These are phyloP conservation scores for Capsicum baccatum DNA, from an alignment of 257 asterid genomes.

Conservation along the genomic window DNA sequence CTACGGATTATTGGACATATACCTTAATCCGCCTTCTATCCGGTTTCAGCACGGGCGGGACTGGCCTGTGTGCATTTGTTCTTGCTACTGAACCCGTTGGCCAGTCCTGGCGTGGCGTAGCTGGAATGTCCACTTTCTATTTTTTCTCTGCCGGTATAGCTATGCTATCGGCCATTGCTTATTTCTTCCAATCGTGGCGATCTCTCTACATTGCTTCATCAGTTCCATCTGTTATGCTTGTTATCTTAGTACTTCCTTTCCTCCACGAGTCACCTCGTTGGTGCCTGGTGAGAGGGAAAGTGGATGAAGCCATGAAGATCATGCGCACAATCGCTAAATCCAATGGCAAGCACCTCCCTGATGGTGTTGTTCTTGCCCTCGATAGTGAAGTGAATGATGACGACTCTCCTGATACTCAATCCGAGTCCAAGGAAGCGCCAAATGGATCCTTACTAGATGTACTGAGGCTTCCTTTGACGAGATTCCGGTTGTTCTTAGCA, in stretches of 20 bases:
- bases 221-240: conserved; percentile 61
- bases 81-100: conserved; percentile 91
- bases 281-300: conserved; percentile 72
- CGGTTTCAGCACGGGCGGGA: conserved; percentile 92
- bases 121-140: conserved; percentile 93
- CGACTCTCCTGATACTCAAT: neutral
- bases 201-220: conserved; percentile 74
- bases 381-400: conserved; percentile 52
- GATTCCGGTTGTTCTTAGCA: conserved; percentile 67
- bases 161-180: conserved; percentile 63
- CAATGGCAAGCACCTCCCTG: conserved; percentile 60
- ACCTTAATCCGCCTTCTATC: conserved; percentile 69
- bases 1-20: conserved; percentile 66
- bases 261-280: conserved; percentile 87
- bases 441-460: conserved; percentile 76
- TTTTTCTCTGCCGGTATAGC: conserved; percentile 88
- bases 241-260: conserved; percentile 60
- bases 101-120: conserved; percentile 70
- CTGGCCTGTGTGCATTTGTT: conserved; percentile 87
- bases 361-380: conserved; percentile 49
- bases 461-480: conserved; percentile 52
- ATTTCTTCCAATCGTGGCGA: conserved; percentile 69
- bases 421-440: conserved; percentile 34
- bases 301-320: conserved; percentile 50
- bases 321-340: conserved; percentile 66